These are phyloP conservation scores for Plectosphaerella plurivora DNA, from an alignment of 2,329 filamentous ascomycete genomes.

Conservation along the genomic window DNA sequence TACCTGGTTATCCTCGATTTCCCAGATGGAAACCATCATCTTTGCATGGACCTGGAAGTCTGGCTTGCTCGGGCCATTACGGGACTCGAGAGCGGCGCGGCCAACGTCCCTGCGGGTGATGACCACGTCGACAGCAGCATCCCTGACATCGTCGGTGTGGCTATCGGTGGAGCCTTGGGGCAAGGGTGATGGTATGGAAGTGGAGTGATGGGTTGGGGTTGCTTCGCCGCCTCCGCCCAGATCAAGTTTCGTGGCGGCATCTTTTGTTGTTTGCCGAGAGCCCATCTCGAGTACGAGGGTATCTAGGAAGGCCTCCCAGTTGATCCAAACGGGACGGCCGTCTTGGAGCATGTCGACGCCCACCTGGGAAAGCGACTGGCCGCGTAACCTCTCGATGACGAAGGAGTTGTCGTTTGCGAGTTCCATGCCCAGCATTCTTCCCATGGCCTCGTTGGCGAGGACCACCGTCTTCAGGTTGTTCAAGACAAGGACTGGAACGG, in stretches of 20 bases:
- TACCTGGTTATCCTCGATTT: constrained; percentile 58
- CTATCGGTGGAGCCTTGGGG: constrained; percentile 16
- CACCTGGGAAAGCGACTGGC: constrained; percentile 63
- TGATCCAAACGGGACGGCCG: constrained; percentile 55
- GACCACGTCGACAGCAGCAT: constrained; percentile 65
- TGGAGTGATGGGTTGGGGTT: constrained; percentile 29
- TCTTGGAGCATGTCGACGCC: constrained; percentile 71
- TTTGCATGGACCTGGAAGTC: constrained; percentile 53
- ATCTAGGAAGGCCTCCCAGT: constrained; percentile 56
- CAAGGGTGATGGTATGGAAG: constrained; percentile 11
- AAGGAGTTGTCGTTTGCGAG: constrained; percentile 32
- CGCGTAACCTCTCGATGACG: constrained; percentile 56
- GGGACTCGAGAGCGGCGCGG: constrained; percentile 30
- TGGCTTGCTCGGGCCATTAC: constrained; percentile 27
- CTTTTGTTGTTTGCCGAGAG: constrained; percentile 12
- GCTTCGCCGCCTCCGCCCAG: constrained; percentile 21
- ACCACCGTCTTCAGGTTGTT: constrained; percentile 65
- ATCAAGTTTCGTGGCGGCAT: constrained; percentile 5
- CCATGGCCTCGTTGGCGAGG: constrained; percentile 73
- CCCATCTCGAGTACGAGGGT: constrained; percentile 41
- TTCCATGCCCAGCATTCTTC: constrained; percentile 58
- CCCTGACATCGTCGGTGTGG: constrained; percentile 35
- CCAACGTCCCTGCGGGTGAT: constrained; percentile 47
- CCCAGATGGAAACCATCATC: constrained; percentile 75
- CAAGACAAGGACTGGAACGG: constrained; percentile 66